Evolutionary conservation across 306 rosid species (phyloP), one percentile per base, ranked within the genome.

Genomic region (Lithocarpus polystachyus): DNA sequence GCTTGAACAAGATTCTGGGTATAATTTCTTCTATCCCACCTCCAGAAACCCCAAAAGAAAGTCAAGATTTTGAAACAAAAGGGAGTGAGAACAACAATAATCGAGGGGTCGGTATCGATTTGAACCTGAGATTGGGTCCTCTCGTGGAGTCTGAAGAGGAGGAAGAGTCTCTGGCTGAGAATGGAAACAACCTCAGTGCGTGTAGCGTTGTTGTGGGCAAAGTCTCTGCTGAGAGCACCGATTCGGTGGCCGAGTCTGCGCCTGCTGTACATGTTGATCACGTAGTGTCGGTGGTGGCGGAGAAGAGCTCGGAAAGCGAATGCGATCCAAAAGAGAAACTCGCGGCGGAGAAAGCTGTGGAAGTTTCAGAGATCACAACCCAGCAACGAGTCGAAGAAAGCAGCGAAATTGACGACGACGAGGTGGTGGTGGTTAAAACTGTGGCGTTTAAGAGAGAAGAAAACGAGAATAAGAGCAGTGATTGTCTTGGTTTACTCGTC

Each of bases 1-100:
- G 86, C 77, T 53, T 88, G 35, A 83, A 86, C 75, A 86, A 86
- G 82, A 88, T 88, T 80, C 84, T 88, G 12, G 78, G 22, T 51
- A 80, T 61, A 57, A 88, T 88, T 33, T 86, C 92, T 14, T 76
- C 92, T 6, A 71, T 78, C 10, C 86, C 88, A 6, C 79, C 84
- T 1, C 52, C 5, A 23, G 45, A 57, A 18, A 17, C 53, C 14
- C 51, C 71, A 17, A 20, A 73, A 62, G 28, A 74, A 51, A 40
- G 29, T 57, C 13, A 45, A 4, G 60, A 37, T 45, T 55, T 31
- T 13, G 80, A 68, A 20, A 2, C 23, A 54, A 28, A 64, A 8
- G 4, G 29, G 17, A 65, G 53, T 12, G 73, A 33, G 2, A 18
- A 40, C 45, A 40, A 40, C 45, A 40, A 73, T 17, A 73, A 57